These are phyloP conservation scores for Musa troglodytarum DNA, from an alignment of 176 grass and related monocot genomes.

Conservation along the genomic window DNA sequence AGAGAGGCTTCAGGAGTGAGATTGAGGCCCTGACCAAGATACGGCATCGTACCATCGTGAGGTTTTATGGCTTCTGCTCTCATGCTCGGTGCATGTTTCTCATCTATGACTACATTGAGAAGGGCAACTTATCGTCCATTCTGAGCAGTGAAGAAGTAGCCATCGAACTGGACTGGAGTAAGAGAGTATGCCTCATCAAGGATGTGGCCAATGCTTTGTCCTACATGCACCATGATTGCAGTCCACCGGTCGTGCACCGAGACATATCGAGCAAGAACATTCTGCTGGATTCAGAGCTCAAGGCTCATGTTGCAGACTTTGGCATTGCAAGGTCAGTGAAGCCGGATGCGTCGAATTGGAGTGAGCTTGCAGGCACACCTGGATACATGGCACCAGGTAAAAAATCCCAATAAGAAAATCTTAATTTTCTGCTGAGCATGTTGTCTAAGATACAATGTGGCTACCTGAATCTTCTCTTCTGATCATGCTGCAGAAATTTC, in stretches of 20 bases:
- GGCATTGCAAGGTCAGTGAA: constrained; percentile 25
- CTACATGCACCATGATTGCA: constrained; percentile 24
- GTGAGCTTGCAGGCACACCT: constrained; percentile 12
- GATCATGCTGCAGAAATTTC: neutral
- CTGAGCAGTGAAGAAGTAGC: constrained; percentile 10
- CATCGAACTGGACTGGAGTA: neutral
- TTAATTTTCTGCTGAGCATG: too few species aligned
- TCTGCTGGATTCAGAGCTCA: neutral
- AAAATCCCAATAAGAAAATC: neutral
- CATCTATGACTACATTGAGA: constrained; percentile 26
- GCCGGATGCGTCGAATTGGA: constrained; percentile 18
- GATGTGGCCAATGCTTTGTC: constrained; percentile 24
- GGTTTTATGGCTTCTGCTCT: constrained; percentile 21
- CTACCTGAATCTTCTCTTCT: neutral
- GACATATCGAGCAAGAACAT: constrained; percentile 38
- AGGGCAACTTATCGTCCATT: constrained; percentile 16
- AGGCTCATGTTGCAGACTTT: constrained; percentile 24
- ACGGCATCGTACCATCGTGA: constrained; percentile 29
- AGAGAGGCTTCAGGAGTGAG: constrained; percentile 9
- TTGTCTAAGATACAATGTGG: neutral
- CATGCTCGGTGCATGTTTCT: constrained; percentile 18
- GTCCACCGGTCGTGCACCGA: constrained; percentile 7
- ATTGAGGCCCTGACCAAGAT: constrained; percentile 18
- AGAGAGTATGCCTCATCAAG: neutral
- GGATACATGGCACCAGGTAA: constrained; percentile 30